Conservation (phyloP, 208 protist species). For the Willaertia magna region DNA sequence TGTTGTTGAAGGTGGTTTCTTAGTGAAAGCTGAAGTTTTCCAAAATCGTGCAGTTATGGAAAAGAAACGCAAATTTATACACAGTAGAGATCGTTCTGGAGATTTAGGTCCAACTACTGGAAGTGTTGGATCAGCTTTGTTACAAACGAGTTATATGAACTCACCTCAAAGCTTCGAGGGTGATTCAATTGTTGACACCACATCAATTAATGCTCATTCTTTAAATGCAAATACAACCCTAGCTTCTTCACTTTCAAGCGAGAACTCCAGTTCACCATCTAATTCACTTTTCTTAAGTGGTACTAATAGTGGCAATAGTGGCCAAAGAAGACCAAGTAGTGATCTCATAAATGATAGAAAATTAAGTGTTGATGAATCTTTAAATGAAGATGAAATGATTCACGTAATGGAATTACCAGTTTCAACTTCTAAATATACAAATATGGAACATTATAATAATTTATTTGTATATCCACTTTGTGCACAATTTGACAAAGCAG, state of each 20-base stretch:
- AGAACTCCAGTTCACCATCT: neutral
- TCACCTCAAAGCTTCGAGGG: neutral
- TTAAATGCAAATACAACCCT: neutral
- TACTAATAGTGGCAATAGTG: no score
- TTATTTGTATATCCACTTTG: neutral
- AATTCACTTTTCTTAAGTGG: neutral
- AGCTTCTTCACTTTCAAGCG: neutral
- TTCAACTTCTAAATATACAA: neutral
- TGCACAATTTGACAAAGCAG: neutral
- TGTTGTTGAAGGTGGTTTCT: neutral
- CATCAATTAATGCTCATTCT: neutral
- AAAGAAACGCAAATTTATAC: neutral
- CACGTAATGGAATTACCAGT: neutral
- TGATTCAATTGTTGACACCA: neutral
- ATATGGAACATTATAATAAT: neutral
- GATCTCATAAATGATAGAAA: no score
- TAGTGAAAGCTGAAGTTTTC: neutral
- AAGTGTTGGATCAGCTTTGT: neutral
- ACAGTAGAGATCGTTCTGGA: neutral
- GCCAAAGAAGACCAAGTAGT: no score
- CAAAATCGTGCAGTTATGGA: neutral
- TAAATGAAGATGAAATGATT: neutral
- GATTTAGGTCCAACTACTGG: no score
- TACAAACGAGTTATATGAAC: no score
- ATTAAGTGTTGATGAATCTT: neutral